Evolutionary conservation across 1,284 basidiomycete genomes (phyloP).

Genomic region (Cryptococcus sp.): DNA sequence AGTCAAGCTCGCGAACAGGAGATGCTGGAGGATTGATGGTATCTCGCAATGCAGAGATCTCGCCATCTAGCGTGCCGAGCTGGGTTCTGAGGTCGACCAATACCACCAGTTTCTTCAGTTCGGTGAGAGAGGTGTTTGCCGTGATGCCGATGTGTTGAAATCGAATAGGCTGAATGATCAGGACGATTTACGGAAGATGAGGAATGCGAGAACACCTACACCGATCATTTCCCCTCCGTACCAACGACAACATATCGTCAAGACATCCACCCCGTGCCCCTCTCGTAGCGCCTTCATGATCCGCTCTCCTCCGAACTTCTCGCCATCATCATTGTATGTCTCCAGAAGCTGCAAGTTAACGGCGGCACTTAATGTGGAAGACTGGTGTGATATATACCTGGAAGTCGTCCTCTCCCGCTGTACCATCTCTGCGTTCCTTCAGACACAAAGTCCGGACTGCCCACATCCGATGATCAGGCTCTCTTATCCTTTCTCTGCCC

Average conservation of each 20-base stretch:
- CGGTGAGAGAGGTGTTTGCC: slow-evolving; percentile 28
- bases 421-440: slow-evolving; percentile 39
- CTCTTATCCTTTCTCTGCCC: slow-evolving; percentile 31
- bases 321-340: slow-evolving; percentile 40
- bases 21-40: slow-evolving; percentile 11
- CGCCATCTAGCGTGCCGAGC: slow-evolving; percentile 32
- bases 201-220: slow-evolving; percentile 15
- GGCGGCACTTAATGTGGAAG: not conserved
- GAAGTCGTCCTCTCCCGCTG: slow-evolving; percentile 41
- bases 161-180: slow-evolving; percentile 31
- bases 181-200: not conserved
- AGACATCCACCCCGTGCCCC: slow-evolving; percentile 34
- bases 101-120: slow-evolving; percentile 22
- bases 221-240: slow-evolving; percentile 46
- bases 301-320: slow-evolving; percentile 43
- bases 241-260: slow-evolving; percentile 42
- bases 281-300: slow-evolving; percentile 34
- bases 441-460: slow-evolving; percentile 33
- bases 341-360: slow-evolving; percentile 30
- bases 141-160: slow-evolving; percentile 44
- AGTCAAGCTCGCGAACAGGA: not conserved
- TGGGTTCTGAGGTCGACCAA: slow-evolving; percentile 31
- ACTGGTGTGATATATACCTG: slow-evolving; percentile 34
- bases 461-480: slow-evolving; percentile 47
- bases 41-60: slow-evolving; percentile 29